Evolutionary conservation across 2,329 filamentous ascomycete species (phyloP).

Genomic region (Sordariomycetes sp.): DNA sequence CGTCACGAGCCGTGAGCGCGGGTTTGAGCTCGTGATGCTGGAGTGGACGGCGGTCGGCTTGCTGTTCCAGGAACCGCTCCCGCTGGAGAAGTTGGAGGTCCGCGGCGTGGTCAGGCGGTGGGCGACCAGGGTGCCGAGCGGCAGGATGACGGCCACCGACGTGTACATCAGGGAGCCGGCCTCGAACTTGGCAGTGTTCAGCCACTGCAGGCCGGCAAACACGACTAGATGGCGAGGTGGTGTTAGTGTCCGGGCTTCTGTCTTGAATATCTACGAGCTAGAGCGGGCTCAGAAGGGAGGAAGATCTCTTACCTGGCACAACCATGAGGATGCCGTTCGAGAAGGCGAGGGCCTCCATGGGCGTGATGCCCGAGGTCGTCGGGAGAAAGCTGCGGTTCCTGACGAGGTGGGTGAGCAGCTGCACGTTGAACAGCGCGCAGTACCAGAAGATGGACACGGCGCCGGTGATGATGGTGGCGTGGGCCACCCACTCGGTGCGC

Average conservation of each 20-base stretch:
- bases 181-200: conserved; percentile 31
- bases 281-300: not conserved
- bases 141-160: conserved; percentile 38
- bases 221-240: conserved; percentile 24
- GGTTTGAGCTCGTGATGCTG: not conserved
- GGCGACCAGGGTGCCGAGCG: conserved; percentile 39
- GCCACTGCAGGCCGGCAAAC: conserved; percentile 37
- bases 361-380: conserved; percentile 26
- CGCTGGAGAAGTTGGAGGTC: not conserved
- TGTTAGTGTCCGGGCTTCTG: no score
- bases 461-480: conserved; percentile 26
- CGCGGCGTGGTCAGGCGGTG: conserved; percentile 20
- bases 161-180: conserved; percentile 37
- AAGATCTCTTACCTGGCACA: conserved; percentile 32
- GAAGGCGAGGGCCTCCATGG: conserved; percentile 44
- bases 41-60: not conserved
- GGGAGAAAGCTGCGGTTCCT: conserved; percentile 35
- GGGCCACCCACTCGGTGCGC: conserved; percentile 20
- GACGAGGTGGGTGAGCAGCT: conserved; percentile 36
- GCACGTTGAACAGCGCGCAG: conserved; percentile 42
- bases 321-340: conserved; percentile 47
- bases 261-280: no score
- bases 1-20: conserved; percentile 3
- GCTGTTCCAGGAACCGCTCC: not conserved
- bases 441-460: conserved; percentile 37